These are phyloP conservation scores for Trichophyton rubrum DNA, from an alignment of 2,329 filamentous ascomycete species.

Conservation along the genomic window DNA sequence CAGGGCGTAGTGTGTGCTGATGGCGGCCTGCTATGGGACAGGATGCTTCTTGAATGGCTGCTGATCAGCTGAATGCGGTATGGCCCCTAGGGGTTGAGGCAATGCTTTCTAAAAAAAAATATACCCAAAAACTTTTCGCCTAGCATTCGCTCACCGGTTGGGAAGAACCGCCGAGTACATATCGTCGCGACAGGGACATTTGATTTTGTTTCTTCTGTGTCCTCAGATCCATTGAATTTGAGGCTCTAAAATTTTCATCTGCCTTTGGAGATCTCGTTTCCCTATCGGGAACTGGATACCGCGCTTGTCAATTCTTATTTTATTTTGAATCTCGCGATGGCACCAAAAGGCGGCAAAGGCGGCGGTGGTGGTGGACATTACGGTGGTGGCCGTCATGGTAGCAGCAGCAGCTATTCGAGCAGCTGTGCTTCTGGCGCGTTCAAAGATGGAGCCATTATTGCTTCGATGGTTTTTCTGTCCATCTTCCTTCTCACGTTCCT, in stretches of 20 bases:
- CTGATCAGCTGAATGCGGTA: background rate
- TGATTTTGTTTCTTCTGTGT: background rate
- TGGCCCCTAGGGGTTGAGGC: background rate
- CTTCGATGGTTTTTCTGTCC: constrained; percentile 3
- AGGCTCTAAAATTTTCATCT: background rate
- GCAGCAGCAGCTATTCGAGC: background rate
- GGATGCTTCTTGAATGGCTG: background rate
- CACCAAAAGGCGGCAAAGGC: constrained; percentile 9
- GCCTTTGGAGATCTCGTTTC: background rate
- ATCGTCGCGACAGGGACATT: background rate
- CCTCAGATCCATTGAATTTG: background rate
- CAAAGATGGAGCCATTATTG: background rate
- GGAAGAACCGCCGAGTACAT: background rate
- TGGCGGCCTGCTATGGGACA: background rate
- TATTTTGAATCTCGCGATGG: constrained; percentile 1
- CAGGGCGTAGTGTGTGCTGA: background rate
- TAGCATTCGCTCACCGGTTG: background rate
- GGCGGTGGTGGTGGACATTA: constrained; percentile 7
- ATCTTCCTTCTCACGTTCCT: constrained; percentile 6
- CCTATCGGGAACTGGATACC: too few relatives aligned
- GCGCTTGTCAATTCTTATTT: too few relatives aligned
- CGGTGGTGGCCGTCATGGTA: background rate
- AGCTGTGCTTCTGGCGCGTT: constrained; percentile 3
- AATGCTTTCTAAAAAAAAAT: background rate
- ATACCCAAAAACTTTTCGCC: background rate